Evolutionary conservation across 2,329 filamentous ascomycete genomes (phyloP).

Genomic region (Alternaria sp.): DNA sequence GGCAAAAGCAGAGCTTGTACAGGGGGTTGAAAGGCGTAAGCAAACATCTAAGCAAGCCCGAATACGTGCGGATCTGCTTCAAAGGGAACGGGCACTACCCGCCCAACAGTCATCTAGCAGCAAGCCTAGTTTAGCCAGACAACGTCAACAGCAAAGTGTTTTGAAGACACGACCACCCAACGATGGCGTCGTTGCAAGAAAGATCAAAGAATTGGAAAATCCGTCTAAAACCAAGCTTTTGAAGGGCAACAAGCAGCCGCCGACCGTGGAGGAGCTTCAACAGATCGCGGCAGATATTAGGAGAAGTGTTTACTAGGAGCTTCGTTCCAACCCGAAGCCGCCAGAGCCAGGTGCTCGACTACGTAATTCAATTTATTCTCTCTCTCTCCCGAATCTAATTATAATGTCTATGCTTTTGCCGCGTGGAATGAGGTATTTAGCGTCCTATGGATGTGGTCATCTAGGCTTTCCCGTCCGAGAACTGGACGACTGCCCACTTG

Average conservation of each 20-base stretch:
- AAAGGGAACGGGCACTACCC: neutral
- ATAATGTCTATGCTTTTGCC: neutral
- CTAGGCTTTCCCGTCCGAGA: conserved; percentile 71
- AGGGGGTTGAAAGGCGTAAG: neutral
- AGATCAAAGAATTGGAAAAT: conserved; percentile 13
- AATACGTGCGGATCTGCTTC: neutral
- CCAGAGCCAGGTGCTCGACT: neutral
- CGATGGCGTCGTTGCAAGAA: conserved; percentile 5
- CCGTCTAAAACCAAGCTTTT: conserved; percentile 5
- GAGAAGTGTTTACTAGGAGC: conserved; percentile 26
- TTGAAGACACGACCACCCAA: neutral
- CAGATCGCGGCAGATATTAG: conserved; percentile 36
- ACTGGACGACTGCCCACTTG: conserved; percentile 95
- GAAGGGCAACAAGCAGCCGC: conserved; percentile 20
- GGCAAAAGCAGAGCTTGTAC: neutral
- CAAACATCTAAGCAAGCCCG: neutral
- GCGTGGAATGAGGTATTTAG: neutral
- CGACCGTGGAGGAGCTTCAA: conserved; percentile 34
- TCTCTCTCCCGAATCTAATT: neutral
- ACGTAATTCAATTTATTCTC: neutral
- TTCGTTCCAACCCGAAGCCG: neutral
- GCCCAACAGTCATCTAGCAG: neutral
- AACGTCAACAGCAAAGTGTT: neutral
- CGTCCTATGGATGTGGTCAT: neutral
- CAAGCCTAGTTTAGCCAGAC: conserved; percentile 1